phyloP scores from a whole-genome alignment of 2,329 filamentous ascomycete genomes.

The Xylariaceae sp. region DNA sequence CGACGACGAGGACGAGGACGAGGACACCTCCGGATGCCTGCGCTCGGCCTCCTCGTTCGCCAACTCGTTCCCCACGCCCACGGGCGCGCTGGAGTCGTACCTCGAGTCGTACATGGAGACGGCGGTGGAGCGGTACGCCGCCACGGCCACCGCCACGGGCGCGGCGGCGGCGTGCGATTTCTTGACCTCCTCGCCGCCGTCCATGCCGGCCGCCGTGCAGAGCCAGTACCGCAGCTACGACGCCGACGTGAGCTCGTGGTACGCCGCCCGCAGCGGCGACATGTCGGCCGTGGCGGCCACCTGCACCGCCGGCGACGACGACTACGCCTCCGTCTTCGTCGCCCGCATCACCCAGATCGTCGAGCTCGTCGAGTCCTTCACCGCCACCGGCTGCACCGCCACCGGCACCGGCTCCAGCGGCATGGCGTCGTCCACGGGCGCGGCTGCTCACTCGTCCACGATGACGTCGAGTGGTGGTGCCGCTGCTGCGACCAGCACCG shows the following conservation, averaged over 20 bases:
- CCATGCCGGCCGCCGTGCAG: constrained; percentile 9
- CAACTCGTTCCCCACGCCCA: constrained; percentile 5
- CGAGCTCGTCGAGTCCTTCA: constrained; percentile 3
- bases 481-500: neutral
- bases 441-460: neutral
- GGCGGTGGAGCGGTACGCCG: constrained; percentile 7
- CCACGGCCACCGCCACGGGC: constrained; percentile 4
- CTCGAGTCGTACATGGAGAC: constrained; percentile 6
- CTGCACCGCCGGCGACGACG: constrained; percentile 1
- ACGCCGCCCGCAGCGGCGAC: constrained; percentile 8
- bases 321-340: constrained; percentile 6
- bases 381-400: constrained; percentile 2
- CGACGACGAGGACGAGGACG: neutral
- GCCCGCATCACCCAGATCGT: constrained; percentile 3
- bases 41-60: constrained; percentile 5
- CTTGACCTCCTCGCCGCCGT: constrained; percentile 1
- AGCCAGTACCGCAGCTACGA: constrained; percentile 13
- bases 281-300: constrained; percentile 2
- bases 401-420: neutral
- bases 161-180: constrained; percentile 10
- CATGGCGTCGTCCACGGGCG: neutral
- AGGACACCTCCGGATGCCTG: constrained; percentile 1
- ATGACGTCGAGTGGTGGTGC: neutral
- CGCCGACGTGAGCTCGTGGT: constrained; percentile 12
- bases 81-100: constrained; percentile 4